Percentiles rank a stretch among this genome's conserved stretches.
Conservation (phyloP, 1,284 basidiomycete species). For the Mycena sp. region DNA sequence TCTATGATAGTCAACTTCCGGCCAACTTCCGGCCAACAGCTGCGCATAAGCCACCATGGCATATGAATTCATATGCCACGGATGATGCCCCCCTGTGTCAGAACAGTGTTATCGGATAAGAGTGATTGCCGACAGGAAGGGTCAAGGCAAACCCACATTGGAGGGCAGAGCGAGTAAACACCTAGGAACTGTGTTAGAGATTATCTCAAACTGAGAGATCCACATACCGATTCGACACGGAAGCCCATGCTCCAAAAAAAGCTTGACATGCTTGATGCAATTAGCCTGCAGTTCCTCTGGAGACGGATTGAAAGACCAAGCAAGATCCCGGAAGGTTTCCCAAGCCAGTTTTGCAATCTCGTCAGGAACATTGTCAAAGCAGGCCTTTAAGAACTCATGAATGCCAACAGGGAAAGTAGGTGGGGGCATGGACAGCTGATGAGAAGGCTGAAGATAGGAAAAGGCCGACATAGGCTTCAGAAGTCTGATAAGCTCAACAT, state of each 20-base stretch:
- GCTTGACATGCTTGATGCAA: not conserved
- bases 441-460: not conserved
- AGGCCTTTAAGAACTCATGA: slow-evolving; percentile 1
- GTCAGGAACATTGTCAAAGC: not conserved
- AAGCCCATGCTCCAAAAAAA: not conserved
- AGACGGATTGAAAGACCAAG: not conserved
- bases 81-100: too few relatives aligned
- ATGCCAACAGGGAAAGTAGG: slow-evolving; percentile 2
- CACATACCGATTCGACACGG: not conserved
- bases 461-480: slow-evolving; percentile 1
- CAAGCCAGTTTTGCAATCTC: slow-evolving; percentile 9
- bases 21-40: too few relatives aligned
- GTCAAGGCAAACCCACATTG: slow-evolving; percentile 2
- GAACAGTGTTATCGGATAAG: too few relatives aligned
- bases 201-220: not conserved
- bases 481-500: slow-evolving; percentile 1
- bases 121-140: not conserved
- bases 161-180: not conserved
- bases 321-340: not conserved
- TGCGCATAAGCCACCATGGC: too few relatives aligned
- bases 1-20: too few relatives aligned
- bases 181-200: not conserved
- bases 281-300: not conserved
- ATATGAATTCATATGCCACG: too few relatives aligned
- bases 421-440: not conserved